Base-by-base conservation (phyloP, 352 stramenopile species). In the Phytopythium vexans region DNA sequence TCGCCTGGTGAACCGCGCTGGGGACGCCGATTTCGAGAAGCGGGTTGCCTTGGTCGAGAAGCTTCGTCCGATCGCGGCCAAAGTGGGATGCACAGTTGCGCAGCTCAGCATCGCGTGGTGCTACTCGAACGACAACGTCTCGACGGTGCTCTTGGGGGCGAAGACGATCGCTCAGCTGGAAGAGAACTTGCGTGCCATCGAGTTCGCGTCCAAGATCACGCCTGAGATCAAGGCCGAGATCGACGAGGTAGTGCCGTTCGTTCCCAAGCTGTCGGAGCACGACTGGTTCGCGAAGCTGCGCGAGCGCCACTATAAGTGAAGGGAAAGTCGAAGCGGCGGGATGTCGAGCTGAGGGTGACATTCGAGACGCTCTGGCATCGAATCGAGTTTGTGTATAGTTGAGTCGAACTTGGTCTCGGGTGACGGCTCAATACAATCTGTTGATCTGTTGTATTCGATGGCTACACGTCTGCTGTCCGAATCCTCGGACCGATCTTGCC, bases 81-180 rank as follows among this genome's bases (percentile, higher is more conserved):
- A 77, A 31, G 44, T 89, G 9, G 63, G 54, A 41, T 79, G 72
- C 38, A 59, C 54, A 4, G 58, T 74, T 10, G 58, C 69, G 3
- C 68, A 77, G 27, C 70, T 89, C 21, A 66, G 77, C 6, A 56
- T 89, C 31, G 74, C 76, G 15, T 89, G 76, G 77, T 78, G 66
- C 33, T 49, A 54, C 16, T 68, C 69, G 15, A 87, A 88, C 59
- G 49, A 57, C 4, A 75, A 86, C 37, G 74, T 83, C 6, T 74
- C 58, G 12, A 80, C 63, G 3, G 74, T 88, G 36, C 50, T 89
- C 6, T 50, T 83, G 15, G 76, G 78, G 6, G 84, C 67, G 7
- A 77, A 72, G 27, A 45, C 61, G 4, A 6, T 36, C 10, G 40
- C 53, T 10, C 77, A 88, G 54, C 50, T 88, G 6, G 63, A 82